Conservation (phyloP, 164 flowering plant species). For the Paratinospora sagittata region DNA sequence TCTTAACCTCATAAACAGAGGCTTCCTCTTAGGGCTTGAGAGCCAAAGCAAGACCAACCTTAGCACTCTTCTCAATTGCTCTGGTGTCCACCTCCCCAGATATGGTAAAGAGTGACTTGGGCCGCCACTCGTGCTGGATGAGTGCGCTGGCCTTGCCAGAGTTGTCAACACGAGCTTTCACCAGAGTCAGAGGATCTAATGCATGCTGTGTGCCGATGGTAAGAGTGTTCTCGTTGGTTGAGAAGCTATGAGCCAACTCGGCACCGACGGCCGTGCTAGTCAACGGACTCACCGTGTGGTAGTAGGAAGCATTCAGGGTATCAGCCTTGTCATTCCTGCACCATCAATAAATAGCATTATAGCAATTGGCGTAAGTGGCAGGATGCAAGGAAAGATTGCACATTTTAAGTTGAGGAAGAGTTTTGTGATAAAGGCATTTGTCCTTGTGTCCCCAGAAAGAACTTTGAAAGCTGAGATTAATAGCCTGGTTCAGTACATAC, state of each 20-base stretch:
- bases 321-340: constrained; percentile 73
- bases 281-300: constrained; percentile 54
- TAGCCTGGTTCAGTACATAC: background rate
- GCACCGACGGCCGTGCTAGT: constrained; percentile 80
- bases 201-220: constrained; percentile 79
- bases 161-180: constrained; percentile 72
- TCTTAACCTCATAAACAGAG: background rate
- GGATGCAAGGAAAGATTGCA: background rate
- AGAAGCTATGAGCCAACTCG: constrained; percentile 55
- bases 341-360: background rate
- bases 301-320: constrained; percentile 60
- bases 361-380: background rate
- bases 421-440: background rate
- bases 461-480: background rate
- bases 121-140: constrained; percentile 84
- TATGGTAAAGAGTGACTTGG: constrained; percentile 66
- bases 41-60: constrained; percentile 72
- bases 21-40: constrained; percentile 46
- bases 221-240: constrained; percentile 63
- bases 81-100: constrained; percentile 81
- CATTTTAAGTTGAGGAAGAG: background rate
- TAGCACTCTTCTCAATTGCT: constrained; percentile 71
- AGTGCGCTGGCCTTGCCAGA: constrained; percentile 69
- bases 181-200: constrained; percentile 56
- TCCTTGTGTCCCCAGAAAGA: background rate